Evolutionary conservation across 1,284 basidiomycete species (phyloP), one percentile per base, ranked within the genome.

Genomic region (Tremellales sp.): DNA sequence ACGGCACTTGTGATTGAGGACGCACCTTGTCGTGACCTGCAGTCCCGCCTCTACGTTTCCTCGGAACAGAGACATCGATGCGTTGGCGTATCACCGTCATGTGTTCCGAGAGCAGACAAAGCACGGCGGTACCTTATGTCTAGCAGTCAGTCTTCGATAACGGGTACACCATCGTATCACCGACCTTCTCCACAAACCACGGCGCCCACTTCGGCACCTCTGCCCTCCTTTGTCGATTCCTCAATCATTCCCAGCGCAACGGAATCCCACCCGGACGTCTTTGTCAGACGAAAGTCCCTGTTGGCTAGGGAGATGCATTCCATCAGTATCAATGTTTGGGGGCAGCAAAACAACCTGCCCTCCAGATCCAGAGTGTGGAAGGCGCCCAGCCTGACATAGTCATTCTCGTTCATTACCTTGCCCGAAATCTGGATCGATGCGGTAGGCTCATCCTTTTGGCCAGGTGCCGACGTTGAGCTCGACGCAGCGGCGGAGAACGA

Each of bases 361-460:
- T 98, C 95, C 35, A 99, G 78, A 65, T 97, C 94, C 25, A 98
- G 77, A 0, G 95, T 98, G 67, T 99, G 95, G 70, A 83, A 94
- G 16, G 94, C 91, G 4, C 94, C 93, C 66, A 97, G 79, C 68
- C 88, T 89, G 47, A 97, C 95, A 68, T 93, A 84, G 27, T 79
- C 79, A 62, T 97, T 97, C 75, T 97, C 94, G 42, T 81, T 79
- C n/a, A 82, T 82, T 16, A 98, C 91, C 51, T 81, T 81, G 3
- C 95, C 95, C 9, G 89, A 81, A 46, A 99, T 84, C 53, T 94
- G 87, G 32, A 99, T 77, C 14, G 87, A 77, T 1, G 88, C 74
- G 33, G 73, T 74, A 6, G 73, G 66, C 44, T 73, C 70, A 45
- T 66, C 63, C 42, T 71, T 62, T 49, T 72, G 65, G 14, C 72